Base-by-base conservation (phyloP, 805 yeast species). In the Saccharomycopsis fodiens region DNA sequence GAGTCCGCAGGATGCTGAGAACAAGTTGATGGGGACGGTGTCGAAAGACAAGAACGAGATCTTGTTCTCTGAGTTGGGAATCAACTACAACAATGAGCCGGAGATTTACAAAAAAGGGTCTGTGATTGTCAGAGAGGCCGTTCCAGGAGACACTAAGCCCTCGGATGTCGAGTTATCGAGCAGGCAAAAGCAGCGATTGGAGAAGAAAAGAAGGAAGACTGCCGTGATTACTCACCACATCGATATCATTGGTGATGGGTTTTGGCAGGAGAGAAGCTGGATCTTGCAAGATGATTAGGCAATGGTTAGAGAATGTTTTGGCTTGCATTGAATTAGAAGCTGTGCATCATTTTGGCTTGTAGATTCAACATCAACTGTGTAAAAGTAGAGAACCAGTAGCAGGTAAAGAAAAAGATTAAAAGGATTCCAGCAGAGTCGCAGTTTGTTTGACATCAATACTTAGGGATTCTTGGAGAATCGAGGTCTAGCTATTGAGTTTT, bases 21-120 rank as follows among this genome's bases (percentile, higher is more conserved):
- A 78, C 40, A 68, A 63, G 53, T 70, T 93, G 27, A 72, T 74
- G 46, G 96, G 96, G 1, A 85, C 97, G 0, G 56, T 86, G 1
- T 69, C 95, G 13, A 67, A 77, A 23, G 97, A 91, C 56, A 93
- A 93, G 60, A 85, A 93, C 59, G 98, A 93, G 59, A 79, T 93
- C 2, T 60, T 93, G 49, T 93, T 84, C 58, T 64, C 72, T 19
- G 74, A 79, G 49, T 85, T 89, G 62, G 84, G 84, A 0, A 79
- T 91, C 36, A 93, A 93, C 58, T 93, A 93, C 64, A 93, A 93
- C 59, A 78, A 85, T 52, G 97, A 91, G 63, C 85, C 84, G 0
- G 96, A 85, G 45, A 80, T 88, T 51, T 93, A 66, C 65, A 85
- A 82, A 52, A 93, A 91, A 65, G 98, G 98, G 2, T 78, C 89